Evolutionary conservation across 2,329 filamentous ascomycete genomes (phyloP), one percentile per base, ranked within the genome.

Genomic region (Xylariaceae sp.): DNA sequence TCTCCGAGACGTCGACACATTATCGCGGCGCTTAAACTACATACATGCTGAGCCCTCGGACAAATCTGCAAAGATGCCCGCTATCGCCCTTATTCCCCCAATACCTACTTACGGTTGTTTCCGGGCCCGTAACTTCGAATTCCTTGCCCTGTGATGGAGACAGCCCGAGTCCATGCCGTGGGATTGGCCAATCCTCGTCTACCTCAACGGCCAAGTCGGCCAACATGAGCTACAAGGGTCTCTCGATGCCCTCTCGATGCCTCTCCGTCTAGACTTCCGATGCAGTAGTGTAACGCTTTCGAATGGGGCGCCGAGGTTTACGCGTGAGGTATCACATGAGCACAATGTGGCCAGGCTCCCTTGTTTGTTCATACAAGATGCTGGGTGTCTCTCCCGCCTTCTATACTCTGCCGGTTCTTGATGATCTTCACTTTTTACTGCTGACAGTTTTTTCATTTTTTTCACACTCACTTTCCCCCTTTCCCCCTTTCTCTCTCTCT

Each of bases 361-460:
- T 32, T n/a, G 39, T 42, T 11, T 32, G 35, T 56, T 56, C 53
- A 50, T 67, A 67, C 65, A 66, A 67, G 64, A 67, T 62, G 62
- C 49, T 35, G 34, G 50, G 19, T n/a, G 8, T 32, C 31, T 34
- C 47, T 51, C 52, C 32, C 46, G 53, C 40, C 50, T 58, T 55
- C 55, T 52, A 30, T 54, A 52, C 54, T 55, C 54, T 52, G 31
- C 51, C 53, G 45, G 55, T 60, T 53, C 51, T 55, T 58, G 46
- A 59, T 45, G 53, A 56, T 60, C 57, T 55, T 65, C 54, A 12
- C 51, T 52, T 47, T 19, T 45, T 57, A 19, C 32, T 29, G 12
- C 19, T 55, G 47, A 46, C 52, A 52, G 11, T 50, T 30, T 50
- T 9, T n/a, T 32, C 39, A 6, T 30, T 53, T 47, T 49, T 26